Evolutionary conservation across 139 green algal species (phyloP), one percentile per base, ranked within the genome.

Genomic region (Auxenochlorella pyrenoidosa): DNA sequence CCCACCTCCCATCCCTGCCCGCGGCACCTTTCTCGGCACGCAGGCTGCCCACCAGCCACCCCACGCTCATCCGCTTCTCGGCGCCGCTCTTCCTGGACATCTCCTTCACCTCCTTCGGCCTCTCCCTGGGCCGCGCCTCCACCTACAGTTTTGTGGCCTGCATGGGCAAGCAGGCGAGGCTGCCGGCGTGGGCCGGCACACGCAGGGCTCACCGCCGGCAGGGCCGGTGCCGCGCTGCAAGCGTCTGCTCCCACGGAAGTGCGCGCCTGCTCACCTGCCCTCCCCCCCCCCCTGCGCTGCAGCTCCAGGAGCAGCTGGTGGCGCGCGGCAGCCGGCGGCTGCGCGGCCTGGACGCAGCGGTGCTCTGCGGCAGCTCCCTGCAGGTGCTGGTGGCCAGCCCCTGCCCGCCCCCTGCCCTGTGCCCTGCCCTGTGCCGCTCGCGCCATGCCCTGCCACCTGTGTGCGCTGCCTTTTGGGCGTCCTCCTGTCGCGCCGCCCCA

Each of bases 81-180:
- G 87, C 87, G 21, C 87, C 87, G 21, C 44, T 88, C 13, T 90
- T 90, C 47, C 41, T 90, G 34, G 71, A 87, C 10, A 83, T 88
- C 63, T 78, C 58, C 38, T 83, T 82, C 38, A 70, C 40, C 43
- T 63, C 36, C 40, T 34, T 82, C 43, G 87, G 87, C 26, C 24
- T 90, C 32, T 54, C n/a, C 43, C 21, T 88, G 47, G 87, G 87
- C 34, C 79, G 66, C 34, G 59, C 80, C 13, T 65, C 34, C 34
- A 86, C 76, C 60, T 87, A 77, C 51, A 78, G 43, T n/a, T 90
- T 90, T 79, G 68, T 82, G 68, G 65, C 85, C 0, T 87, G 79
- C 66, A 90, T 78, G 44, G 73, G 75, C 24, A 65, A 72, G 40
- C 59, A 82, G 79, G 66, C 54, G 22, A 63, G 54, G 18, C 54